Percentiles rank a stretch among this genome's conserved stretches.
Conservation (phyloP, 805 yeast genomes). For the Ogataea methanolica region DNA sequence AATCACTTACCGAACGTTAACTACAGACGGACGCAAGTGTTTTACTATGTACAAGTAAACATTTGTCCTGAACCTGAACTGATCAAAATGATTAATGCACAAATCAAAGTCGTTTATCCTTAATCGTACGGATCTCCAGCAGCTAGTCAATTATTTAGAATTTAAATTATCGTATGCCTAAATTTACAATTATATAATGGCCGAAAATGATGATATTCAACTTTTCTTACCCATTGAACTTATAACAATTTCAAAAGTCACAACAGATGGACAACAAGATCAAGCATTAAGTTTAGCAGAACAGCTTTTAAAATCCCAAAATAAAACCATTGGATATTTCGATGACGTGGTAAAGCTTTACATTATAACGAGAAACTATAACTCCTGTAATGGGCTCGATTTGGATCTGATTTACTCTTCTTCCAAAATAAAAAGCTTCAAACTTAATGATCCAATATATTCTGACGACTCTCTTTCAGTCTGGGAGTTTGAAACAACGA, state of each 20-base stretch:
- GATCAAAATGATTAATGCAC: too few relatives aligned
- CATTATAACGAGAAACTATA: slow-evolving; percentile 5
- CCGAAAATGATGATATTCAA: neutral
- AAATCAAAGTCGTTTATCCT: too few relatives aligned
- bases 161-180: too few relatives aligned
- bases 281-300: neutral
- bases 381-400: slow-evolving; percentile 1
- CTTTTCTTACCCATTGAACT: neutral
- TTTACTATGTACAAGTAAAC: too few relatives aligned
- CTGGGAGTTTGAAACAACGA: slow-evolving; percentile 13
- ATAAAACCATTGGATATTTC: slow-evolving; percentile 9
- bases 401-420: slow-evolving; percentile 10
- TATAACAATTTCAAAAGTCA: neutral
- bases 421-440: slow-evolving; percentile 2
- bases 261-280: neutral
- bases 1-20: too few relatives aligned
- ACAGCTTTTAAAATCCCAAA: neutral
- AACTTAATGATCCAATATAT: slow-evolving; percentile 3
- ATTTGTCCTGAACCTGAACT: too few relatives aligned
- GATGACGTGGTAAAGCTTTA: slow-evolving; percentile 13
- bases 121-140: too few relatives aligned
- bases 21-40: too few relatives aligned
- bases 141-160: too few relatives aligned
- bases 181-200: neutral
- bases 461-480: slow-evolving; percentile 1